These are phyloP conservation scores for Litchi chinensis DNA, from an alignment of 345 rosid species.

Conservation along the genomic window DNA sequence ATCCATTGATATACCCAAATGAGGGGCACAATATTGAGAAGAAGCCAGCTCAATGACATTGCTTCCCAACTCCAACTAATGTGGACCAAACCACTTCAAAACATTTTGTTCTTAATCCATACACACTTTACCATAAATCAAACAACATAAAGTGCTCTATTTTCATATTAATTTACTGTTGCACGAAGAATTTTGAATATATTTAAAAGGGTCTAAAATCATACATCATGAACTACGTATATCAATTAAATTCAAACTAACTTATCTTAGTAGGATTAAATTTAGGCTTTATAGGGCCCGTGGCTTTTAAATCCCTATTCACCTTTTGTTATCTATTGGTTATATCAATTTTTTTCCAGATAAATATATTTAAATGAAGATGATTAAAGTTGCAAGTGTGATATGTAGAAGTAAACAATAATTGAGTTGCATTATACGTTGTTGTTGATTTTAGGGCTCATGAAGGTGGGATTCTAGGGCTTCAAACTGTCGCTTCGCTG, in stretches of 20 bases:
- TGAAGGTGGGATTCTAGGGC: background rate
- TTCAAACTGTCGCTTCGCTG: background rate
- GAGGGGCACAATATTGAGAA: conserved; percentile 6
- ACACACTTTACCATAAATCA: no score
- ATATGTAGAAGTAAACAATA: background rate
- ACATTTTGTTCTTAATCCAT: no score
- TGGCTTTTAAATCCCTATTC: background rate
- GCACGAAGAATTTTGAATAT: no score
- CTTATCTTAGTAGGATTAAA: no score
- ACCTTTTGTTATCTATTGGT: no score
- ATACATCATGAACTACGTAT: background rate
- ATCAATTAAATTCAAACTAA: no score
- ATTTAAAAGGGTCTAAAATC: no score
- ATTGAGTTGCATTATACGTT: background rate
- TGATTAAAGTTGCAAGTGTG: no score
- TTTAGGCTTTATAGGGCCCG: no score
- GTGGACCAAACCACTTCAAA: conserved; percentile 12
- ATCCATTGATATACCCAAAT: background rate
- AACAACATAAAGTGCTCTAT: no score
- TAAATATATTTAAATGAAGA: background rate
- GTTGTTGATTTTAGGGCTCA: background rate
- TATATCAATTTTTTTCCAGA: no score
- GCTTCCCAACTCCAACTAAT: background rate
- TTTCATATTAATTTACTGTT: no score
- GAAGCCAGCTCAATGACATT: background rate